Conservation (phyloP, 305 asterid species). For the Euphrasia arctica region DNA sequence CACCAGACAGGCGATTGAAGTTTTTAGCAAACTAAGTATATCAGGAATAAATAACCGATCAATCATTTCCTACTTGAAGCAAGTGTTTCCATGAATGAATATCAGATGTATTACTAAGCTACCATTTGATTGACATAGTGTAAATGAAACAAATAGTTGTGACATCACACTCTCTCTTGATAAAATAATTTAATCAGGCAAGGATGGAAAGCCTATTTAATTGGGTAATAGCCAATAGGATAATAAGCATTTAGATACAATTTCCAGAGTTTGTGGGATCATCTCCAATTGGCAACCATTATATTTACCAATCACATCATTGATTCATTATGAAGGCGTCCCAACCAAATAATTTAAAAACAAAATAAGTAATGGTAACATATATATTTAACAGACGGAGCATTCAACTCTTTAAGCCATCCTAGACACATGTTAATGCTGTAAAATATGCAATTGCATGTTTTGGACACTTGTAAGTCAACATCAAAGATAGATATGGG, state of each 20-base stretch:
- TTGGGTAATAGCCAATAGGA: background rate
- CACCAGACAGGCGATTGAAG: no score
- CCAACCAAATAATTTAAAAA: conserved; percentile 9
- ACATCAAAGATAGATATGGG: background rate
- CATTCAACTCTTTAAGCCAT: background rate
- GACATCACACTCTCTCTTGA: conserved; percentile 5
- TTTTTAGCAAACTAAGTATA: no score
- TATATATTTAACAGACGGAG: background rate
- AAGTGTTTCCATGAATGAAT: background rate
- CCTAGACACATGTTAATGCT: conserved; percentile 1
- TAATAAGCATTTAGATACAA: background rate
- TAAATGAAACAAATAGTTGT: no score
- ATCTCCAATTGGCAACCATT: conserved; percentile 10
- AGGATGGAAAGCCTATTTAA: conserved; percentile 13
- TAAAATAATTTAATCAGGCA: background rate
- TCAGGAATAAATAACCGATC: no score
- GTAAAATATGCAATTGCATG: background rate
- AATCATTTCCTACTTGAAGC: background rate
- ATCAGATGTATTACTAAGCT: background rate
- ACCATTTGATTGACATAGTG: background rate
- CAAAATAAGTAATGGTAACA: background rate
- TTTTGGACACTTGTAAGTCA: background rate
- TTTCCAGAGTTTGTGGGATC: background rate
- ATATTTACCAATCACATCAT: conserved; percentile 14
- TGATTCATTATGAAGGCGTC: conserved; percentile 1